Percentiles rank a stretch among this genome's conserved stretches.
phyloP scores from a whole-genome alignment of 352 stramenopile species.

The Phytopythium cucurbitacearum region DNA sequence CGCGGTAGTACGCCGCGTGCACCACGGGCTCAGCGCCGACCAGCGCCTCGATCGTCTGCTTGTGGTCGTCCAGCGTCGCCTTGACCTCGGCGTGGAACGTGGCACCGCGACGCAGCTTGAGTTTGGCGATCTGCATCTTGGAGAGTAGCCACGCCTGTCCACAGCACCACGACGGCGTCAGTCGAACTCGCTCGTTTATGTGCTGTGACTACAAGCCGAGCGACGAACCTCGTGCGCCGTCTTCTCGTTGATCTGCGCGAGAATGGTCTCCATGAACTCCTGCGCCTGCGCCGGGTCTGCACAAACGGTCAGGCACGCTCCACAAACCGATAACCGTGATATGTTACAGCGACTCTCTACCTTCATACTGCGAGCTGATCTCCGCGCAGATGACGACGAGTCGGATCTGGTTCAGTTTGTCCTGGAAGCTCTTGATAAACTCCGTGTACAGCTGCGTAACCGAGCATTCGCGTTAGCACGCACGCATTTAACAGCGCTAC shows the following conservation, averaged over 20 bases:
- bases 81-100: slow-evolving; percentile 65
- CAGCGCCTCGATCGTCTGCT: slow-evolving; percentile 72
- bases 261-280: slow-evolving; percentile 65
- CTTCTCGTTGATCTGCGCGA: slow-evolving; percentile 53
- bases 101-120: slow-evolving; percentile 58
- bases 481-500: neutral
- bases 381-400: slow-evolving; percentile 90
- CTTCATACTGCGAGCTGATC: slow-evolving; percentile 75
- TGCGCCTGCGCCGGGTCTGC: slow-evolving; percentile 60
- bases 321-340: slow-evolving; percentile 11
- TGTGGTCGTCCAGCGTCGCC: slow-evolving; percentile 61
- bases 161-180: neutral
- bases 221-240: slow-evolving; percentile 36
- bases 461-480: neutral
- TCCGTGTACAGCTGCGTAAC: slow-evolving; percentile 86
- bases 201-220: neutral
- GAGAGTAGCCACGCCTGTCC: slow-evolving; percentile 52
- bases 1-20: slow-evolving; percentile 91
- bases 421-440: slow-evolving; percentile 93
- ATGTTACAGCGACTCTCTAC: slow-evolving; percentile 17
- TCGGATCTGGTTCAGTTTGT: slow-evolving; percentile 95
- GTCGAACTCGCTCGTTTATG: slow-evolving; percentile 1
- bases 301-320: slow-evolving; percentile 2
- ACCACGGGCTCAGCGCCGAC: slow-evolving; percentile 89
- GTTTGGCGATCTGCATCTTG: slow-evolving; percentile 71